Evolutionary conservation across 352 stramenopile genomes (phyloP).

Genomic region (Phytophthora tubulina): DNA sequence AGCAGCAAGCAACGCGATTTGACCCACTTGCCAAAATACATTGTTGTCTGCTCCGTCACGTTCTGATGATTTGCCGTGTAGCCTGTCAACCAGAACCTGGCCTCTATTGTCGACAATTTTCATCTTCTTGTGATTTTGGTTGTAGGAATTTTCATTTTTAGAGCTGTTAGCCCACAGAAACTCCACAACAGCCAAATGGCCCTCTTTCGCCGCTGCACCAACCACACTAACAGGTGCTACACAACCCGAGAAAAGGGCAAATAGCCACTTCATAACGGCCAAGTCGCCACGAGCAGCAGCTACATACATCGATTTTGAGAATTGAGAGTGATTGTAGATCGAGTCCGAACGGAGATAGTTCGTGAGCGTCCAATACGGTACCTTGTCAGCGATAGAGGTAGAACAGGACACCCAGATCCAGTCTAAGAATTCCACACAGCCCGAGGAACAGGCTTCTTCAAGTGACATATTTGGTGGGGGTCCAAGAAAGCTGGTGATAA

Average conservation of each 20-base stretch:
- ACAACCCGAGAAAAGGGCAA: neutral
- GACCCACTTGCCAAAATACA: neutral
- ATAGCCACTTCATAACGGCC: neutral
- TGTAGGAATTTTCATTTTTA: neutral
- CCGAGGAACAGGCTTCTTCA: neutral
- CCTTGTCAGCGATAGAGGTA: neutral
- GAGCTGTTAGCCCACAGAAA: neutral
- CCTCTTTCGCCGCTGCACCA: neutral
- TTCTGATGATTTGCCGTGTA: neutral
- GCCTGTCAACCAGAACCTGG: no score
- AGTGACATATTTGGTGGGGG: neutral
- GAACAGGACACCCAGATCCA: neutral
- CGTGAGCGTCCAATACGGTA: neutral
- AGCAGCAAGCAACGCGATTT: neutral
- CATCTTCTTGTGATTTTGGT: neutral
- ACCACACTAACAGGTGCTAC: neutral
- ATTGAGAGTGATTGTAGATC: neutral
- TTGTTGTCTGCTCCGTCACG: neutral
- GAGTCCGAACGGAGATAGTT: constrained; percentile 7
- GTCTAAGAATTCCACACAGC: neutral
- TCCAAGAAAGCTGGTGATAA: neutral
- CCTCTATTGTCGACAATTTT: no score
- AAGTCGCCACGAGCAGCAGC: constrained; percentile 1
- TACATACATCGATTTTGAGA: neutral
- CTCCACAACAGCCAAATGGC: neutral